Percentiles rank a stretch among this genome's conserved stretches.
These are phyloP conservation scores for Ustilago vetiveriae DNA, from an alignment of 1,284 basidiomycete genomes.

Conservation along the genomic window DNA sequence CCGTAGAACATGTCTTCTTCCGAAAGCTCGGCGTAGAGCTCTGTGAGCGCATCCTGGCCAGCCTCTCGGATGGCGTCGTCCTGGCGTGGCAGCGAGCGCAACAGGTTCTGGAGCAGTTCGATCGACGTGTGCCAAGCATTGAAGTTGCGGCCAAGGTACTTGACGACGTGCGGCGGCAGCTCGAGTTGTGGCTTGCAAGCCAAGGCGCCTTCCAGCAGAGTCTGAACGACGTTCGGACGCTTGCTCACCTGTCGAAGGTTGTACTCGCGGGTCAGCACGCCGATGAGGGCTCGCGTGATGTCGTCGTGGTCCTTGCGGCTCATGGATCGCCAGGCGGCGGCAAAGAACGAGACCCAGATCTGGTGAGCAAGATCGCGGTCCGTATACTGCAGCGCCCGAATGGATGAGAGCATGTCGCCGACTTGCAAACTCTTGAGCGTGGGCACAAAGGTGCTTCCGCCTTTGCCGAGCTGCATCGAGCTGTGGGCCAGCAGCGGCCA, in stretches of 20 bases:
- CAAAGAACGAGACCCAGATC: conserved; percentile 89
- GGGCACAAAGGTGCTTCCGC: conserved; percentile 47
- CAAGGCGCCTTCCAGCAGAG: conserved; percentile 83
- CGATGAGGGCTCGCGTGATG: conserved; percentile 87
- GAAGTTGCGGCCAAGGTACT: conserved; percentile 95
- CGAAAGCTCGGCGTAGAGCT: conserved; percentile 91
- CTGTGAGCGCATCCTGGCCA: conserved; percentile 88
- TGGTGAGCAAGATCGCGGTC: conserved; percentile 82
- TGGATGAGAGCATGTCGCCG: conserved; percentile 70
- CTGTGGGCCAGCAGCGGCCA: conserved; percentile 44
- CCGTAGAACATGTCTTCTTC: conserved; percentile 99
- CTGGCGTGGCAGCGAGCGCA: conserved; percentile 74
- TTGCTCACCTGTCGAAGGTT: conserved; percentile 87
- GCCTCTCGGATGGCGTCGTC: conserved; percentile 83
- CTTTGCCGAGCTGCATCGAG: conserved; percentile 28
- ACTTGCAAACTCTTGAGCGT: conserved; percentile 41
- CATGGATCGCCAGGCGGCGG: conserved; percentile 87
- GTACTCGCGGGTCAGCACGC: conserved; percentile 90
- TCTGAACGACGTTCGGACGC: conserved; percentile 95
- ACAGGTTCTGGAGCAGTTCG: conserved; percentile 83
- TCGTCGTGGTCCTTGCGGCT: conserved; percentile 87
- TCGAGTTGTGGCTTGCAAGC: conserved; percentile 86
- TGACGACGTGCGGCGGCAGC: conserved; percentile 92
- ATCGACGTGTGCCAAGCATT: conserved; percentile 92
- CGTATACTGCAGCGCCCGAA: conserved; percentile 84